Percentiles rank a stretch among this genome's conserved stretches.
phyloP scores from a whole-genome alignment of 2,329 filamentous ascomycete genomes.

The Esteya vermicola region DNA sequence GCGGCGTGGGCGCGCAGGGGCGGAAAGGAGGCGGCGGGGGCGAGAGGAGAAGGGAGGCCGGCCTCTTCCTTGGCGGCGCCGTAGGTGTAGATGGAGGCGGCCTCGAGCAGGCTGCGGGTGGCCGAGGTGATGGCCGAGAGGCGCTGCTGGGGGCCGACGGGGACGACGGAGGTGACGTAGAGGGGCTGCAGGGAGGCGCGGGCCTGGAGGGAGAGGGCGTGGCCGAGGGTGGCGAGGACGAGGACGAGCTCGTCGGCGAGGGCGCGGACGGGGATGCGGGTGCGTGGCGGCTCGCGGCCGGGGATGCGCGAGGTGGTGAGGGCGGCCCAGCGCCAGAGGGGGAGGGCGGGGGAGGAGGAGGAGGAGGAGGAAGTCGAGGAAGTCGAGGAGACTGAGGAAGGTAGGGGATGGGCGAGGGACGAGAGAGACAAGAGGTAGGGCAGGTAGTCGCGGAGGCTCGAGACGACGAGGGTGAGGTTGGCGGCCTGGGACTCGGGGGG shows the following conservation, averaged over 20 bases:
- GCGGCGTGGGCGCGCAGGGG: constrained; percentile 42
- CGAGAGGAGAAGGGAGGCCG: constrained; percentile 20
- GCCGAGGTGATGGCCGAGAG: constrained; percentile 56
- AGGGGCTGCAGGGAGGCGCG: constrained; percentile 59
- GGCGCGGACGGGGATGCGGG: constrained; percentile 54
- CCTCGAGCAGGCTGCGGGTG: constrained; percentile 63
- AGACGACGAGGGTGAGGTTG: constrained; percentile 55
- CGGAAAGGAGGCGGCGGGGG: constrained; percentile 37
- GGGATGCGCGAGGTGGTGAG: constrained; percentile 52
- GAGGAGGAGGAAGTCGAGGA: constrained; percentile 9
- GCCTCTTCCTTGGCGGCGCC: constrained; percentile 26
- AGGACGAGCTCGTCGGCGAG: constrained; percentile 78
- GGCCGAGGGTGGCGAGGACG: constrained; percentile 61
- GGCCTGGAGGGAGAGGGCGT: constrained; percentile 58
- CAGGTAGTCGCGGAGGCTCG: constrained; percentile 61
- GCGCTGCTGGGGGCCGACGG: constrained; percentile 50
- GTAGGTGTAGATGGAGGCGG: constrained; percentile 62
- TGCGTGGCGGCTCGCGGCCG: constrained; percentile 40
- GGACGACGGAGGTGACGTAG: constrained; percentile 49
- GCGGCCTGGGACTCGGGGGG: constrained; percentile 53
- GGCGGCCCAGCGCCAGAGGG: constrained; percentile 30
- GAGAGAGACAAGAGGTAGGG: constrained; percentile 69
- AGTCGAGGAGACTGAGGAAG: neutral
- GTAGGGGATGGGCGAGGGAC: too few species aligned
- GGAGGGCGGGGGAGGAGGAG: too few species aligned